phyloP scores from a whole-genome alignment of 352 stramenopile genomes.

The Pythium dissotocum region DNA sequence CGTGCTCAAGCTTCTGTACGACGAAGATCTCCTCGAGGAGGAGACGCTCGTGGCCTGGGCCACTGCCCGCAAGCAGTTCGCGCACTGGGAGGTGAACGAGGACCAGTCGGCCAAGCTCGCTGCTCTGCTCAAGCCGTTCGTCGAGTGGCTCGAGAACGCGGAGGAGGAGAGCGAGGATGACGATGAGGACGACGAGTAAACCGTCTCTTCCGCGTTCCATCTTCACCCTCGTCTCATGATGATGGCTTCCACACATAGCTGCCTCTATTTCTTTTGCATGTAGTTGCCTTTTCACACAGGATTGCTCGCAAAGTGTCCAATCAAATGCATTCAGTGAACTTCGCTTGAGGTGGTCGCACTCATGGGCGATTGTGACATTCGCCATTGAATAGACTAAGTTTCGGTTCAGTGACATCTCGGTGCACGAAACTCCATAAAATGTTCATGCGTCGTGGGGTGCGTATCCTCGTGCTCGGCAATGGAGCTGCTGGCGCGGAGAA shows the following conservation, averaged over 20 bases:
- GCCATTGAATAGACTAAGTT: background rate
- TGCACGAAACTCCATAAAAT: no score
- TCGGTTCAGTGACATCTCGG: constrained; percentile 11
- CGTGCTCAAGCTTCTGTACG: constrained; percentile 96
- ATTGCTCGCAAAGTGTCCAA: background rate
- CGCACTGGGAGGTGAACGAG: constrained; percentile 87
- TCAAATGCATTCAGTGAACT: background rate
- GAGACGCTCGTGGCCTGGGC: constrained; percentile 95
- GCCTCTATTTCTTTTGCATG: background rate
- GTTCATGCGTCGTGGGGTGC: constrained; percentile 14
- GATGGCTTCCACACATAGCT: background rate
- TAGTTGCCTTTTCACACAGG: background rate
- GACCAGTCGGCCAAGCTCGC: constrained; percentile 87
- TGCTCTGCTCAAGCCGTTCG: constrained; percentile 91
- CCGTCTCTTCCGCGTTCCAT: background rate
- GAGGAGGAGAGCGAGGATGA: constrained; percentile 88
- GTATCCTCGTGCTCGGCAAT: constrained; percentile 70
- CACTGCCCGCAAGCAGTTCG: constrained; percentile 75
- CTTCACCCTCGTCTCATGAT: background rate
- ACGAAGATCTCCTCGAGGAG: constrained; percentile 96
- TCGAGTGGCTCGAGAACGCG: constrained; percentile 97
- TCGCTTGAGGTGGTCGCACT: background rate
- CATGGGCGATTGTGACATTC: background rate
- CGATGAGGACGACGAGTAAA: constrained; percentile 69
- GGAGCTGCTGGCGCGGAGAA: constrained; percentile 75